Evolutionary conservation across 768 basidiomycete genomes (phyloP), one percentile per base, ranked within the genome.

Genomic region (Mycena floridula): DNA sequence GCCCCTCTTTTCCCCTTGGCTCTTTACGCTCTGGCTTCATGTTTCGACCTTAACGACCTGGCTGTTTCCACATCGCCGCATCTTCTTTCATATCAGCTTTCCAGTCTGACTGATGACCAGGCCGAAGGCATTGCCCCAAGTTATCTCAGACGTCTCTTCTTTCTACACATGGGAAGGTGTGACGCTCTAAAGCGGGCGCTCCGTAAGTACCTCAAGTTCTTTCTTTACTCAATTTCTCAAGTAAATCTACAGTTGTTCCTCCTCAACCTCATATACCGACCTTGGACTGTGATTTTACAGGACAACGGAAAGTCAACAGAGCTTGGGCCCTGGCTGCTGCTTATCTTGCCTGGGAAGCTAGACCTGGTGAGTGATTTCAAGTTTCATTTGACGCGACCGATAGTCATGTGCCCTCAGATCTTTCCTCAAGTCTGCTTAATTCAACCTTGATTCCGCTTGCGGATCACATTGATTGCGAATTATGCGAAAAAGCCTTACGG

Each of bases 101-200:
- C 82, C 3, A 65, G 74, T 0, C 62, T 91, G 37, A 79, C 82
- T 3, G 89, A 91, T 57, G 81, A 81, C 38, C 72, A 80, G 62
- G 83, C 79, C 4, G 66, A 72, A 37, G 71, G 67, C 36, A 89
- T 91, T 41, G 87, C 87, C 7, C 74, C 88, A 2, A 62, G 78
- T 18, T 91, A 91, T 54, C 66, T 91, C 50, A 89, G 86, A 54
- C 78, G 83, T 25, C 70, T 91, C 22, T 88, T 91, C 61, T 89
- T 86, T 58, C 67, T 91, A 20, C 89, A 91, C 54, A 82, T 89
- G 3, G n/a, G n/a, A n/a, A n/a, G n/a, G n/a, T n/a, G n/a, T n/a
- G n/a, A n/a, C n/a, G n/a, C n/a, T n/a, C n/a, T n/a, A n/a, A n/a
- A n/a, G n/a, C n/a, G n/a, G n/a, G n/a, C n/a, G n/a, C n/a, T n/a